Conservation (phyloP, 805 yeast species). For the Candida incommunis region DNA sequence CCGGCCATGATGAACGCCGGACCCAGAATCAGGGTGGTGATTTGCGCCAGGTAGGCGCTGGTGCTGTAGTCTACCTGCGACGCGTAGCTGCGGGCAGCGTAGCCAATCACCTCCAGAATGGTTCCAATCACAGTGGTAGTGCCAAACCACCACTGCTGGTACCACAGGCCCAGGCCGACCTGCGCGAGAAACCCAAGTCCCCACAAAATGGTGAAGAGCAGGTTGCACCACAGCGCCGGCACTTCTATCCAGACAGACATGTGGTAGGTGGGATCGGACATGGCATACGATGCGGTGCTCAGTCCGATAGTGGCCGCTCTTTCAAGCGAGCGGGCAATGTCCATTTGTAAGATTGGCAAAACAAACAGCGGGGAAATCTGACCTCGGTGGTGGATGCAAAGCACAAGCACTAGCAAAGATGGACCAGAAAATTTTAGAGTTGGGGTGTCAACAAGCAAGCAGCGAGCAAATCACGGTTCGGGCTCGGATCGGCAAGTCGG, state of each 20-base stretch:
- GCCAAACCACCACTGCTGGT: constrained; percentile 54
- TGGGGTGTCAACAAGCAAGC: too few relatives aligned
- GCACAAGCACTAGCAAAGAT: background rate
- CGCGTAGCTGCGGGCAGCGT: constrained; percentile 42
- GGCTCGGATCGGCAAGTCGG: too few relatives aligned
- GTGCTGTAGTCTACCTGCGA: constrained; percentile 19
- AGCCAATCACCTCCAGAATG: constrained; percentile 53
- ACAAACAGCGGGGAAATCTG: too few relatives aligned
- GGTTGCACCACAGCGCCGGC: background rate
- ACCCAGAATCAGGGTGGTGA: constrained; percentile 56
- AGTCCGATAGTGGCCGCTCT: background rate
- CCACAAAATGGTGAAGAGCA: background rate
- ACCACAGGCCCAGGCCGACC: constrained; percentile 27
- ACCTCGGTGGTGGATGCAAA: too few relatives aligned
- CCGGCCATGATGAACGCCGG: constrained; percentile 84
- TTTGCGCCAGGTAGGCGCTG: constrained; percentile 44
- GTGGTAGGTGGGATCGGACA: background rate
- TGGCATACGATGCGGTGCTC: background rate
- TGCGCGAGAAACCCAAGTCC: constrained; percentile 23
- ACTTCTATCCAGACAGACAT: background rate
- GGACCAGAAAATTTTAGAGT: background rate
- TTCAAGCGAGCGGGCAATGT: background rate
- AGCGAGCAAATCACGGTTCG: too few relatives aligned
- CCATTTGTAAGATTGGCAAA: too few relatives aligned
- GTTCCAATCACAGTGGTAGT: constrained; percentile 40